phyloP scores from a whole-genome alignment of 1,139 yeast genomes.

The Protomyces inundatus region DNA sequence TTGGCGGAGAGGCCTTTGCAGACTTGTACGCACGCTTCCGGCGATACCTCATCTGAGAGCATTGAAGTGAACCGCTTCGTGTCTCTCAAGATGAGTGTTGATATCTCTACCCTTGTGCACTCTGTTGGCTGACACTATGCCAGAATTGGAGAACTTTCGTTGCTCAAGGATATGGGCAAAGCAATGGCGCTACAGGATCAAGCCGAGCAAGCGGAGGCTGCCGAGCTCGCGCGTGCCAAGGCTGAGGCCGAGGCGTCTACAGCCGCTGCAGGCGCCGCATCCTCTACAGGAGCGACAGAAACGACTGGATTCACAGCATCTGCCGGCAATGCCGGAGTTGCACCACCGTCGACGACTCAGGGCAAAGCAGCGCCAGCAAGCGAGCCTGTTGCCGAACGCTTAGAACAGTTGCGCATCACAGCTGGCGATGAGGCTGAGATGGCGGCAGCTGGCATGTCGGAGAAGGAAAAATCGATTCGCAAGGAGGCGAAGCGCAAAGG shows the following conservation, averaged over 20 bases:
- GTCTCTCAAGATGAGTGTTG: not conserved
- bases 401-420: slow-evolving; percentile 25
- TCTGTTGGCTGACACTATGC: not conserved
- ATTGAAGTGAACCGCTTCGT: not conserved
- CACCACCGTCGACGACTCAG: not conserved
- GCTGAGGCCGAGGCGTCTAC: slow-evolving; percentile 70
- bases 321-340: not conserved
- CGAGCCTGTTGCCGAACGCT: not conserved
- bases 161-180: slow-evolving; percentile 72
- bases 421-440: slow-evolving; percentile 27
- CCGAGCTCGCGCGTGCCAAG: slow-evolving; percentile 49
- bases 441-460: slow-evolving; percentile 26
- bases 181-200: slow-evolving; percentile 68
- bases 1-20: slow-evolving; percentile 88
- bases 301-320: not conserved
- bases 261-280: not conserved
- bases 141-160: slow-evolving; percentile 79
- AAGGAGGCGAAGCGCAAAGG: slow-evolving; percentile 47
- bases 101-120: not conserved
- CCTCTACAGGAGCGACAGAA: not conserved
- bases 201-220: slow-evolving; percentile 71
- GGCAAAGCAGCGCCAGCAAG: not conserved
- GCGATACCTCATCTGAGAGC: slow-evolving; percentile 12
- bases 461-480: slow-evolving; percentile 34
- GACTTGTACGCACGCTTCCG: slow-evolving; percentile 46